Conservation (phyloP, 2,329 filamentous ascomycete species). For the Botrytis cinerea region DNA sequence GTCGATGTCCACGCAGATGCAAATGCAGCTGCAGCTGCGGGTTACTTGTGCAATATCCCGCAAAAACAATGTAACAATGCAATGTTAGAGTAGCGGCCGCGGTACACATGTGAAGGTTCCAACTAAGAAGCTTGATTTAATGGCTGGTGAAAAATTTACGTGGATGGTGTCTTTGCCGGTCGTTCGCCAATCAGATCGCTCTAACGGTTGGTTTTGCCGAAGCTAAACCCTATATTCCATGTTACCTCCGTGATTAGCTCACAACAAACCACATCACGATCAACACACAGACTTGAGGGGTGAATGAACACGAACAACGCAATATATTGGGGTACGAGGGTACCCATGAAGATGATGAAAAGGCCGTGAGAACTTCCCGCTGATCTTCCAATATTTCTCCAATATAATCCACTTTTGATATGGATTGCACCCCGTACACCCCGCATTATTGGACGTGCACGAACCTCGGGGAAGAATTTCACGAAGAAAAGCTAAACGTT, state of each 20-base stretch:
- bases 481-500: neutral
- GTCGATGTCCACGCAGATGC: slow-evolving; percentile 3
- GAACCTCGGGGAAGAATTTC: slow-evolving; percentile 8
- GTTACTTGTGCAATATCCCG: neutral
- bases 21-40: neutral
- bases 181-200: neutral
- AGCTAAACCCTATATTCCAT: slow-evolving; percentile 14
- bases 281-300: neutral
- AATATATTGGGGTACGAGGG: neutral
- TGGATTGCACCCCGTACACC: neutral
- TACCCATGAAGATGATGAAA: neutral
- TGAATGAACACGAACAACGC: neutral
- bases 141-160: neutral
- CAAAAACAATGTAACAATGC: slow-evolving; percentile 10
- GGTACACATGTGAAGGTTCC: slow-evolving; percentile 15
- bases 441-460: slow-evolving; percentile 15
- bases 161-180: neutral
- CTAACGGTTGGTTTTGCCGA: neutral
- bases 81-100: slow-evolving; percentile 12
- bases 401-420: slow-evolving; percentile 4
- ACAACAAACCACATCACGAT: neutral
- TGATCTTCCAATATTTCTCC: neutral
- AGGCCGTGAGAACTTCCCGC: neutral
- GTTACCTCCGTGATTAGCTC: neutral
- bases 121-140: neutral